A percentile compares a stretch with the other conserved stretches of the same genome.
These are phyloP conservation scores for Cladosporium sp. DNA, from an alignment of 2,329 filamentous ascomycete genomes.

Conservation along the genomic window DNA sequence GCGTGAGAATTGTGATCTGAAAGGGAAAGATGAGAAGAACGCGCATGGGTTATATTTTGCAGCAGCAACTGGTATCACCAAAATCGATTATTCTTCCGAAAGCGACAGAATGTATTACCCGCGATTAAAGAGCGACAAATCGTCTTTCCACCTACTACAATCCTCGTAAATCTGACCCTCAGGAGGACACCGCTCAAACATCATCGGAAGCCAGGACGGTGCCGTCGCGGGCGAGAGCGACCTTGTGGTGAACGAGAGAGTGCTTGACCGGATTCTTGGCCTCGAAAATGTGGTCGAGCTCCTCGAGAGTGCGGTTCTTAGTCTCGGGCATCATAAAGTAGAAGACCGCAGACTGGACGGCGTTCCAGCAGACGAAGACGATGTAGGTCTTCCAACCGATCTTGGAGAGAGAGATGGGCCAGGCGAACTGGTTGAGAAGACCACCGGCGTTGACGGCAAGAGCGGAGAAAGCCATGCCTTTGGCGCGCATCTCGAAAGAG, in stretches of 20 bases:
- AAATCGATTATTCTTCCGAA: too few species aligned
- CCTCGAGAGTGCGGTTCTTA: constrained; percentile 41
- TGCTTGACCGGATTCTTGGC: constrained; percentile 38
- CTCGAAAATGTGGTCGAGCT: constrained; percentile 42
- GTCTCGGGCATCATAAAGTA: constrained; percentile 38
- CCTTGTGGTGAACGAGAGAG: constrained; percentile 22
- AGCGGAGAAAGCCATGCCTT: constrained; percentile 41
- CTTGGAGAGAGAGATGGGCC: constrained; percentile 25
- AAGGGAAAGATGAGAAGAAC: too few species aligned
- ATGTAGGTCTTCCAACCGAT: constrained; percentile 29
- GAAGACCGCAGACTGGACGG: constrained; percentile 30
- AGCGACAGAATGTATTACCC: too few species aligned
- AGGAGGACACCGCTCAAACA: constrained; percentile 8
- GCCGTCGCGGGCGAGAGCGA: constrained; percentile 22
- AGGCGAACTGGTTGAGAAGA: constrained; percentile 36
- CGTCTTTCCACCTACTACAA: too few species aligned
- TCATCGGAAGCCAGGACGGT: constrained; percentile 23
- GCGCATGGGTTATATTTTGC: too few species aligned
- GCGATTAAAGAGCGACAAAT: too few species aligned
- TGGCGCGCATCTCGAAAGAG: constrained; percentile 44
- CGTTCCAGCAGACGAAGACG: constrained; percentile 31
- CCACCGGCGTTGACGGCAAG: constrained; percentile 42
- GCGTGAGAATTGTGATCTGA: too few species aligned
- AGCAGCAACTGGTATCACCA: too few species aligned
- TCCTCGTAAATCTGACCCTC: too few species aligned